These are phyloP conservation scores for Diplodia sapinea DNA, from an alignment of 2,329 filamentous ascomycete genomes.

Conservation along the genomic window DNA sequence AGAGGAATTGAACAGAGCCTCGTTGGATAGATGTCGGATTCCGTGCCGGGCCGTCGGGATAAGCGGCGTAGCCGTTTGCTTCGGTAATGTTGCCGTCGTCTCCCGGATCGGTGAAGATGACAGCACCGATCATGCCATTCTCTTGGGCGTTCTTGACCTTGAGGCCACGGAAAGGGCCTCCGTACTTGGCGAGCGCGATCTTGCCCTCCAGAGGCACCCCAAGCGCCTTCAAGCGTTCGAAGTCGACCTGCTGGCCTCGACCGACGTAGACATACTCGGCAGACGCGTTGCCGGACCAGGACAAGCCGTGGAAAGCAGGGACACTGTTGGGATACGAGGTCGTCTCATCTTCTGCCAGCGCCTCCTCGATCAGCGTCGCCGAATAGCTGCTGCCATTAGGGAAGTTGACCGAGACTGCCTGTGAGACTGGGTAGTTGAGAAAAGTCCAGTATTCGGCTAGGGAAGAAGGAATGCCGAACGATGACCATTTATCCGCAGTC, in stretches of 20 bases:
- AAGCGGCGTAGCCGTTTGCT: constrained; percentile 53
- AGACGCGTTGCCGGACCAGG: constrained; percentile 52
- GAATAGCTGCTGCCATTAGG: constrained; percentile 44
- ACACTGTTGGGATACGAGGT: constrained; percentile 48
- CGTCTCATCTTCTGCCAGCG: constrained; percentile 43
- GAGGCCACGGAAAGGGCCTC: constrained; percentile 53
- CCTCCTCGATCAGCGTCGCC: constrained; percentile 42
- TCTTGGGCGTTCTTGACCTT: constrained; percentile 58
- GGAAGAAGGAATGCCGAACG: constrained; percentile 45
- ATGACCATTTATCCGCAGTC: constrained; percentile 47
- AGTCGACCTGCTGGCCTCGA: constrained; percentile 51
- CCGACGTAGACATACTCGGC: constrained; percentile 58
- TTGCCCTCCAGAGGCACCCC: constrained; percentile 55
- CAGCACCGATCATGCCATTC: constrained; percentile 52
- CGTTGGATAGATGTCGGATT: constrained; percentile 55
- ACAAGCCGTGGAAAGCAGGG: constrained; percentile 57
- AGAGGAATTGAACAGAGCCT: constrained; percentile 64
- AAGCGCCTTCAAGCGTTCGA: constrained; percentile 50
- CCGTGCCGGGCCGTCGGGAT: constrained; percentile 52
- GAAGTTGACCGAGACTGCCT: constrained; percentile 44
- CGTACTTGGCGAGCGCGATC: constrained; percentile 55
- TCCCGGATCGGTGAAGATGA: constrained; percentile 54
- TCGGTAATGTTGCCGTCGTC: constrained; percentile 57
- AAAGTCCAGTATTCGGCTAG: constrained; percentile 48
- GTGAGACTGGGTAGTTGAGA: constrained; percentile 47